Evolutionary conservation across 805 yeast species (phyloP).

Genomic region (Pichia eremophila): DNA sequence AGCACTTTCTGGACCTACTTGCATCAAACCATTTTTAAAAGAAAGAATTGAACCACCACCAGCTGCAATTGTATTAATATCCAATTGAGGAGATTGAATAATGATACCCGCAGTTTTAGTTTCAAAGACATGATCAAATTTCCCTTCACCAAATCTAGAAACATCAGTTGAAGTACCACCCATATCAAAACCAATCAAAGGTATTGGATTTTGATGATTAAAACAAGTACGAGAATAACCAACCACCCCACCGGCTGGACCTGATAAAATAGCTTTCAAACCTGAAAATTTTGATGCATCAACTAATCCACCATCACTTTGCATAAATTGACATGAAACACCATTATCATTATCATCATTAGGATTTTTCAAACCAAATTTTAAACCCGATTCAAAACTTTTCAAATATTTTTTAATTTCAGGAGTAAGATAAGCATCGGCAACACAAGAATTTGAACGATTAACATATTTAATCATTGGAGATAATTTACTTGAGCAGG

Average conservation of each 20-base stretch:
- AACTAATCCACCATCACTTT: conserved; percentile 91
- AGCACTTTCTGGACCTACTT: conserved; percentile 83
- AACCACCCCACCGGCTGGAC: conserved; percentile 98
- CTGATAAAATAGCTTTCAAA: conserved; percentile 77
- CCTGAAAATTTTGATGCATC: conserved; percentile 82
- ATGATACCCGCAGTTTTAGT: conserved; percentile 77
- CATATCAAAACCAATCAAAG: conserved; percentile 79
- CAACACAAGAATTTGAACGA: conserved; percentile 68
- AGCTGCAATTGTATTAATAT: conserved; percentile 76
- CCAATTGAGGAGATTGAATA: conserved; percentile 77
- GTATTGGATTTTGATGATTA: conserved; percentile 40
- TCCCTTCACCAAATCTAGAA: conserved; percentile 57
- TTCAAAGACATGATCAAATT: conserved; percentile 71
- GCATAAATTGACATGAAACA: conserved; percentile 75
- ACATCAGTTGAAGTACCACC: conserved; percentile 90
- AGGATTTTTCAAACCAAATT: conserved; percentile 35
- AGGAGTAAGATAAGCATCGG: conserved; percentile 80
- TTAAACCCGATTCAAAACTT: conserved; percentile 54
- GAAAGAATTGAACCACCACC: conserved; percentile 70
- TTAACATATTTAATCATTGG: conserved; percentile 76
- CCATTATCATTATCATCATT: conserved; percentile 36
- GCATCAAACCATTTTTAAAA: conserved; percentile 64
- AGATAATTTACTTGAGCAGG: conserved; percentile 57
- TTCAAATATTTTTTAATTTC: conserved; percentile 56
- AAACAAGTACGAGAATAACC: conserved; percentile 84